Percentiles rank a stretch among this genome's conserved stretches.
Evolutionary conservation across 352 stramenopile species (phyloP).

Genomic region (Thalassiosira gravida): DNA sequence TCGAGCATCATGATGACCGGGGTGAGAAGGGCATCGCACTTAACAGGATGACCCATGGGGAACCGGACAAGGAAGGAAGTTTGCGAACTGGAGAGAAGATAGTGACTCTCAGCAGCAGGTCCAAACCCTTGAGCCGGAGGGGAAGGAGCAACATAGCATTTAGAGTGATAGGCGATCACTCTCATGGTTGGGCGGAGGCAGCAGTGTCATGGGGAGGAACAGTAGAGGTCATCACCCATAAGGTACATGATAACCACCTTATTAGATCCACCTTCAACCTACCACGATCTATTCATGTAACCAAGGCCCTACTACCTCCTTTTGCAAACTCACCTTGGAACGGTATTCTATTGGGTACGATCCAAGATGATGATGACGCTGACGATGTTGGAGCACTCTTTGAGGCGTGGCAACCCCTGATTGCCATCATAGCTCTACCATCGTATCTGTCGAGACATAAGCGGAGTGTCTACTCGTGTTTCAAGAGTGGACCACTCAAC

Average conservation of each 20-base stretch:
- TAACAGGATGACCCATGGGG: neutral
- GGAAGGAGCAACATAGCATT: neutral
- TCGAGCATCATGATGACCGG: neutral
- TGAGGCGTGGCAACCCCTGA: conserved; percentile 4
- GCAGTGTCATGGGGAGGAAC: neutral
- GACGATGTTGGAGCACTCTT: neutral
- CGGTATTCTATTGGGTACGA: neutral
- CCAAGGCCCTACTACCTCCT: neutral
- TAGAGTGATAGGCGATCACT: neutral
- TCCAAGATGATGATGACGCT: neutral
- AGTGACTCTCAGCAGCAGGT: neutral
- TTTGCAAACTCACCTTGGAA: neutral
- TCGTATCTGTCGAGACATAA: neutral
- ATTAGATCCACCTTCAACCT: neutral
- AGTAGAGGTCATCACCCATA: neutral
- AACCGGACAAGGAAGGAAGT: neutral
- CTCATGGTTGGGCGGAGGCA: neutral
- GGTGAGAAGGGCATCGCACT: neutral
- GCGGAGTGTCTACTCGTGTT: neutral
- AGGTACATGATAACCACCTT: neutral
- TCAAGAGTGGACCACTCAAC: neutral
- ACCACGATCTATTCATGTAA: neutral
- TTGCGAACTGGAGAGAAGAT: conserved; percentile 5
- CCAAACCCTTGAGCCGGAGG: neutral
- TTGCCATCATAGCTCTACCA: neutral